A percentile compares a stretch with the other conserved stretches of the same genome.
phyloP scores from a whole-genome alignment of 2,329 filamentous ascomycete species.

The Fusarium tupiense region DNA sequence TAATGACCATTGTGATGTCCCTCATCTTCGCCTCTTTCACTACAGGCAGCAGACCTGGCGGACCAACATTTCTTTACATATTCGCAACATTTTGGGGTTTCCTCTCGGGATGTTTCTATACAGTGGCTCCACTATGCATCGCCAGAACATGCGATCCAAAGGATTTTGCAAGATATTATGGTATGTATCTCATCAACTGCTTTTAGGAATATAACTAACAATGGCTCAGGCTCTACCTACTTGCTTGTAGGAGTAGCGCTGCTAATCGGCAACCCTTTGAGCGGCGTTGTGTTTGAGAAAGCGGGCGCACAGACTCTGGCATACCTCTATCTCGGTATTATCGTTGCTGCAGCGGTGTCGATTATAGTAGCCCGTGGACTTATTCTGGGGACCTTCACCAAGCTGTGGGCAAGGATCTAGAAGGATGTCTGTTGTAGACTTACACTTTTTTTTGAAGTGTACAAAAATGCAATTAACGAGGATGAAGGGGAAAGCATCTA shows the following conservation, averaged over 20 bases:
- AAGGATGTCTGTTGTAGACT: background rate
- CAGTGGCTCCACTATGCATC: constrained; percentile 53
- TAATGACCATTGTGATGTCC: constrained; percentile 51
- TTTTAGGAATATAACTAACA: constrained; percentile 25
- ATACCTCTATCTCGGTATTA: constrained; percentile 54
- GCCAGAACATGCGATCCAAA: constrained; percentile 55
- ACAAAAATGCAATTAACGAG: background rate
- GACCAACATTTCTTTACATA: constrained; percentile 49
- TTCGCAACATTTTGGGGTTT: constrained; percentile 58
- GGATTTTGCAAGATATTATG: constrained; percentile 55
- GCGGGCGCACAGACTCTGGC: constrained; percentile 54
- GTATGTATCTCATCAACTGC: background rate
- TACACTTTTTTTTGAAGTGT: too few species aligned
- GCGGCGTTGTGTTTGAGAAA: constrained; percentile 54
- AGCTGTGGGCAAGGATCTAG: constrained; percentile 9
- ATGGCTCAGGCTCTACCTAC: constrained; percentile 54
- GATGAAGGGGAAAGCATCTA: background rate
- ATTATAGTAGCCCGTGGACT: constrained; percentile 36
- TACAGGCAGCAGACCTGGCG: constrained; percentile 39
- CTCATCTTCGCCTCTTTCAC: constrained; percentile 55
- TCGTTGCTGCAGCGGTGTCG: constrained; percentile 46
- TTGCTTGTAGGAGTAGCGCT: constrained; percentile 55
- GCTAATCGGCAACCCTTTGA: constrained; percentile 55
- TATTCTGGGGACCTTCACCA: constrained; percentile 10
- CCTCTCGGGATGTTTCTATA: constrained; percentile 56